A percentile compares a stretch with the other conserved stretches of the same genome.
These are phyloP conservation scores for Termitomyces heimii DNA, from an alignment of 768 basidiomycete species.

Conservation along the genomic window DNA sequence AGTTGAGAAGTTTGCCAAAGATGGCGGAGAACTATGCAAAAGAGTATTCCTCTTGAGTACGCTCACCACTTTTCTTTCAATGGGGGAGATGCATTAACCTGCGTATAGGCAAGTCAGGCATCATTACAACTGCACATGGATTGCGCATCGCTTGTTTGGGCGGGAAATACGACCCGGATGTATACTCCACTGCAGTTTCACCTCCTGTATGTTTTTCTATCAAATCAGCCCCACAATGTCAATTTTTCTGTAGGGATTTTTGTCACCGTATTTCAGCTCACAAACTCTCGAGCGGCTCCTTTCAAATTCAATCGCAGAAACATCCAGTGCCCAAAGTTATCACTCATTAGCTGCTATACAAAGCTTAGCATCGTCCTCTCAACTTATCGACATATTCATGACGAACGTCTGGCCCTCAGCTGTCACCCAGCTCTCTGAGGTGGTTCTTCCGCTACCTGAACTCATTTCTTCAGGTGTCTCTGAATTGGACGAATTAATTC, in stretches of 20 bases:
- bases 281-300: conserved; percentile 68
- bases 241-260: conserved; percentile 50
- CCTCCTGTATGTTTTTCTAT: conserved; percentile 47
- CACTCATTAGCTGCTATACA: conserved; percentile 65
- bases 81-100: not conserved
- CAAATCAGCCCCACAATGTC: conserved; percentile 1
- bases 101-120: conserved; percentile 67
- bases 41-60: conserved; percentile 84
- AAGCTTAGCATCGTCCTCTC: conserved; percentile 52
- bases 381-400: conserved; percentile 75
- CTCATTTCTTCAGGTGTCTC: conserved; percentile 39
- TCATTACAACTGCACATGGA: conserved; percentile 73
- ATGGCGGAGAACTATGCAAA: conserved; percentile 72
- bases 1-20: conserved; percentile 68
- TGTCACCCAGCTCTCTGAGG: conserved; percentile 54
- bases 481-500: conserved; percentile 60
- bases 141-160: conserved; percentile 84
- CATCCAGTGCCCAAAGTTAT: conserved; percentile 43
- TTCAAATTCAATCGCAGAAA: conserved; percentile 58
- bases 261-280: conserved; percentile 68
- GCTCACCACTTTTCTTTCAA: conserved; percentile 20
- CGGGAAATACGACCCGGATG: conserved; percentile 61
- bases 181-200: conserved; percentile 54
- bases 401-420: conserved; percentile 72
- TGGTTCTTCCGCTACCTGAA: conserved; percentile 42